These are phyloP conservation scores for Globisporangium parvum DNA, from an alignment of 352 stramenopile genomes.

Conservation along the genomic window DNA sequence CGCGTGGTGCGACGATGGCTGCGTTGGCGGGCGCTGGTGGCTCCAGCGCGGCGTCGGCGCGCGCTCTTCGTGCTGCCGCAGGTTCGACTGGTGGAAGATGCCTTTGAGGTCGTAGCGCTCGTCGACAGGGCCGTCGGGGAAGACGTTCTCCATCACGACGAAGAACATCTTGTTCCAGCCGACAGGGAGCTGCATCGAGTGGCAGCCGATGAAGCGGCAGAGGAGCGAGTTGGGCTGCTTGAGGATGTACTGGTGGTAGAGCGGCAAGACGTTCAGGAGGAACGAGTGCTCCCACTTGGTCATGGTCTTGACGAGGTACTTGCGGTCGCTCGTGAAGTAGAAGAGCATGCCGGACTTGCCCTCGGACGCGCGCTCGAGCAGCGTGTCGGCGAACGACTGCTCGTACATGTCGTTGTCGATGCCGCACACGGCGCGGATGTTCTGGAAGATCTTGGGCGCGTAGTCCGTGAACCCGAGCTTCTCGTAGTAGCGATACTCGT, in stretches of 20 bases:
- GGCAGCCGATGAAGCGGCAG: conserved; percentile 76
- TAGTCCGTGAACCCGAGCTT: conserved; percentile 87
- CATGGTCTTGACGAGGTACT: conserved; percentile 88
- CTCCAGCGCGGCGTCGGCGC: conserved; percentile 33
- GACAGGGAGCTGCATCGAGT: conserved; percentile 86
- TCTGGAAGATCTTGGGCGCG: conserved; percentile 77
- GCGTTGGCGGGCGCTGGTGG: conserved; percentile 1
- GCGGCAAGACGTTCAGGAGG: conserved; percentile 66
- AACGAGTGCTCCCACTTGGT: conserved; percentile 86
- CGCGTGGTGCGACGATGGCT: background rate
- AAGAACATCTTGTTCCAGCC: conserved; percentile 91
- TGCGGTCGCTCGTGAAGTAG: conserved; percentile 83
- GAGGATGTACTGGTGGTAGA: conserved; percentile 84
- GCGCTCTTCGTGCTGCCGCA: conserved; percentile 31
- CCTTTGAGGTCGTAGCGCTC: conserved; percentile 84
- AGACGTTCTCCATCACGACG: conserved; percentile 87
- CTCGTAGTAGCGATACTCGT: conserved; percentile 79
- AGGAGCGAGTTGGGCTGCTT: conserved; percentile 77
- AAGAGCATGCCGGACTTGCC: conserved; percentile 87
- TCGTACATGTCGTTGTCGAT: conserved; percentile 76
- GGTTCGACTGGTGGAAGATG: conserved; percentile 69
- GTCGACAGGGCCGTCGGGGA: conserved; percentile 63
- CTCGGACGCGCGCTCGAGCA: conserved; percentile 74
- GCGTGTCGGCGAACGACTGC: conserved; percentile 79
- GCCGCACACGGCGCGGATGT: conserved; percentile 73